These are phyloP conservation scores for Citrus reticulata DNA, from an alignment of 345 rosid genomes.

Conservation along the genomic window DNA sequence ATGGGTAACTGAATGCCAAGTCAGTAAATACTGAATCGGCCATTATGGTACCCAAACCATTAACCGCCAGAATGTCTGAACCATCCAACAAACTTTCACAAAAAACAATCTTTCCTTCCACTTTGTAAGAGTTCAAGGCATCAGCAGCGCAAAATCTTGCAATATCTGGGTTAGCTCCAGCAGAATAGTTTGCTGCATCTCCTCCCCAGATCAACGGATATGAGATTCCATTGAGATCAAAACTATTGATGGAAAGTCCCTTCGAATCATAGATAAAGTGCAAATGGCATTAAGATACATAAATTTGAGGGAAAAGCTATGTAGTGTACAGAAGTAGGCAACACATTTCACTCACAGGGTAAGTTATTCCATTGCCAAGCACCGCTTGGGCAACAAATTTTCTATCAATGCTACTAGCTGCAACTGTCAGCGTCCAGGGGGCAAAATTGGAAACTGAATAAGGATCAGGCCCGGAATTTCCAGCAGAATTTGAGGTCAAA, in stretches of 20 bases:
- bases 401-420: constrained; percentile 34
- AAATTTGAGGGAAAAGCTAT: neutral
- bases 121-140: constrained; percentile 10
- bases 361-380: constrained; percentile 26
- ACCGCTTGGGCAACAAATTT: constrained; percentile 19
- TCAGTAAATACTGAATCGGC: neutral
- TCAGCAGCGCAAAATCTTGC: constrained; percentile 1
- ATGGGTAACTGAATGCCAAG: constrained; percentile 8
- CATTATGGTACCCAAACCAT: constrained; percentile 12
- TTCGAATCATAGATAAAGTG: neutral
- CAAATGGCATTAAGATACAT: neutral
- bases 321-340: neutral
- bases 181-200: constrained; percentile 19
- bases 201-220: constrained; percentile 21
- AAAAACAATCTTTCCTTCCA: constrained; percentile 16
- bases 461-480: constrained; percentile 17
- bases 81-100: constrained; percentile 10
- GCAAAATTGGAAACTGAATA: constrained; percentile 21
- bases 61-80: neutral
- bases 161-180: neutral
- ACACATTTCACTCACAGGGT: constrained; percentile 6
- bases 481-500: constrained; percentile 26
- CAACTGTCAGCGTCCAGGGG: constrained; percentile 31
- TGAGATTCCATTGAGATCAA: neutral
- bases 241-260: constrained; percentile 14